These are phyloP conservation scores for Fusarium fujikuroi DNA, from an alignment of 2,329 filamentous ascomycete species.

Conservation along the genomic window DNA sequence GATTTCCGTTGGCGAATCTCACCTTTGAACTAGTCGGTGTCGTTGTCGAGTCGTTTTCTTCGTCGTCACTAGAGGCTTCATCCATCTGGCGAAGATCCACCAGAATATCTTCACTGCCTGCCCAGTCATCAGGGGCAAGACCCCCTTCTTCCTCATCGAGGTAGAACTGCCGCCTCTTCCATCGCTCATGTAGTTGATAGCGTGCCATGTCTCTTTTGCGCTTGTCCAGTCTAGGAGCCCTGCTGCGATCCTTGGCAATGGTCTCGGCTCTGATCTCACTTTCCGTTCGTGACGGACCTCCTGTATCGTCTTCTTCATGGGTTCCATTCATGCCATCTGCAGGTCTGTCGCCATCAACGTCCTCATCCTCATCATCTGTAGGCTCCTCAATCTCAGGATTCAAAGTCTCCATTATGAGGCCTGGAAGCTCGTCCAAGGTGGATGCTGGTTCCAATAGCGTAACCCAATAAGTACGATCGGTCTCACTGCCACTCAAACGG, in stretches of 20 bases:
- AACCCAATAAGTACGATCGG: conserved; percentile 55
- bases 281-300: conserved; percentile 51
- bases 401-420: conserved; percentile 51
- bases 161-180: conserved; percentile 82
- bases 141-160: conserved; percentile 86
- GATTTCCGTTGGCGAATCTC: conserved; percentile 76
- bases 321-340: conserved; percentile 41
- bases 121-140: conserved; percentile 71
- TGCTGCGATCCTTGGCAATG: conserved; percentile 50
- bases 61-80: conserved; percentile 58
- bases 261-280: conserved; percentile 55
- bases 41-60: conserved; percentile 58
- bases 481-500: conserved; percentile 45
- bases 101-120: conserved; percentile 68
- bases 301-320: conserved; percentile 43
- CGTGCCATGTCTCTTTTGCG: conserved; percentile 58
- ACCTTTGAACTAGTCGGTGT: conserved; percentile 84
- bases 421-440: conserved; percentile 56
- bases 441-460: conserved; percentile 59
- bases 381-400: conserved; percentile 44
- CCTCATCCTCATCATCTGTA: conserved; percentile 46
- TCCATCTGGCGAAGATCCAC: conserved; percentile 48
- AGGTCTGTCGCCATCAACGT: conserved; percentile 34
- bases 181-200: conserved; percentile 73
- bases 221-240: conserved; percentile 53